Evolutionary conservation across 164 flowering plant species (phyloP), one percentile per base, ranked within the genome.

Genomic region (Euptelea pleiosperma): DNA sequence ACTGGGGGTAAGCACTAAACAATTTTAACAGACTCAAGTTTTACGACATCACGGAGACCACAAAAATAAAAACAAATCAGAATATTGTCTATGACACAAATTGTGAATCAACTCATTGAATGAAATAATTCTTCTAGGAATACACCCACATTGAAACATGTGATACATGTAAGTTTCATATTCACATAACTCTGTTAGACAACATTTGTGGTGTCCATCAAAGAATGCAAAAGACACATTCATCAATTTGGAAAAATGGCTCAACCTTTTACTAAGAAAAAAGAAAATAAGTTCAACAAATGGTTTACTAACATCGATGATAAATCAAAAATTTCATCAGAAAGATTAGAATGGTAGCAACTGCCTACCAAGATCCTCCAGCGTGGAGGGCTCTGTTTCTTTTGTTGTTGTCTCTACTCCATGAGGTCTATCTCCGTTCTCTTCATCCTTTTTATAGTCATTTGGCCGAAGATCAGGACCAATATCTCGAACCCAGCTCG

Each of bases 401-500:
- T 72, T 71, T 15, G 49, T 15, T 21, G 57, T 29, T 16, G 26
- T 52, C 18, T 67, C 51, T 39, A 12, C 71, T 57, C 63, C 72
- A 52, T 47, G 29, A 6, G 68, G 25, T 35, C 67, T 59, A 64
- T 64, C 74, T 44, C 56, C 72, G 35, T 11, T 47, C 19, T 59
- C 74, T 44, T 68, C 71, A 43, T 67, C 29, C 60, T 74, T 77
- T 70, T 78, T 81, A 53, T 80, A 80, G 45, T 86, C 87, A 68
- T 84, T 63, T 50, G 92, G 95, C 18, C 83, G 74, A 53, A 87
- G 91, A 4, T 92, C 93, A 59, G 91, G 93, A 66, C 93, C 95
- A 65, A 91, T 89, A 74, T 89, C 95, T 15, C 94, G 73, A 14
- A 89, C 92, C 92, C 96, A 91, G 64, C 94, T 89, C 10, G 98